Evolutionary conservation across 179 eudicot species (phyloP).

Genomic region (Beta lomatogona): DNA sequence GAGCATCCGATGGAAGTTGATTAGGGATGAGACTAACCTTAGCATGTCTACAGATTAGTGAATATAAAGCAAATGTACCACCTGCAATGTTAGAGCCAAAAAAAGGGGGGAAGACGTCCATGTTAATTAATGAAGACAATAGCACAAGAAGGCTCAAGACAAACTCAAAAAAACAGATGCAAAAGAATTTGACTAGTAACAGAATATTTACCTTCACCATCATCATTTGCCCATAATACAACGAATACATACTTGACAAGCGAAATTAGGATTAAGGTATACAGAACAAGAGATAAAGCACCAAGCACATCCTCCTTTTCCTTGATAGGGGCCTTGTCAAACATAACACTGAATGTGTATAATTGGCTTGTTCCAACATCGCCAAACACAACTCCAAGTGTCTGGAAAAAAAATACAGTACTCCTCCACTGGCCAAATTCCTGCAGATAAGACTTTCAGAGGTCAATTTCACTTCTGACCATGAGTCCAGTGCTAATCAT

Average conservation of each 20-base stretch:
- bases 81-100: slow-evolving; percentile 54
- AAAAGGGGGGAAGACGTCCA: neutral
- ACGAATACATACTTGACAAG: slow-evolving; percentile 79
- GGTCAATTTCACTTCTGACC: slow-evolving; percentile 13
- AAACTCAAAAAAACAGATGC: slow-evolving; percentile 9
- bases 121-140: neutral
- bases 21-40: slow-evolving; percentile 95
- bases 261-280: slow-evolving; percentile 81
- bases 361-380: slow-evolving; percentile 98
- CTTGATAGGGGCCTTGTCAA: slow-evolving; percentile 82
- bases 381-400: slow-evolving; percentile 94
- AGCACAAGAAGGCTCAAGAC: slow-evolving; percentile 14
- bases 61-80: slow-evolving; percentile 97
- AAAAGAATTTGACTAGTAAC: slow-evolving; percentile 18
- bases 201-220: slow-evolving; percentile 82
- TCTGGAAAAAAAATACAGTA: slow-evolving; percentile 67
- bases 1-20: slow-evolving; percentile 94
- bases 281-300: slow-evolving; percentile 87
- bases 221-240: slow-evolving; percentile 96
- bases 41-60: slow-evolving; percentile 94
- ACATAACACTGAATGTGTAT: slow-evolving; percentile 96
- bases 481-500: neutral
- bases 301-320: slow-evolving; percentile 88
- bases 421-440: slow-evolving; percentile 72
- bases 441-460: slow-evolving; percentile 49